Evolutionary conservation across 2,329 filamentous ascomycete genomes (phyloP).

Genomic region (Penicillium janthinellum): DNA sequence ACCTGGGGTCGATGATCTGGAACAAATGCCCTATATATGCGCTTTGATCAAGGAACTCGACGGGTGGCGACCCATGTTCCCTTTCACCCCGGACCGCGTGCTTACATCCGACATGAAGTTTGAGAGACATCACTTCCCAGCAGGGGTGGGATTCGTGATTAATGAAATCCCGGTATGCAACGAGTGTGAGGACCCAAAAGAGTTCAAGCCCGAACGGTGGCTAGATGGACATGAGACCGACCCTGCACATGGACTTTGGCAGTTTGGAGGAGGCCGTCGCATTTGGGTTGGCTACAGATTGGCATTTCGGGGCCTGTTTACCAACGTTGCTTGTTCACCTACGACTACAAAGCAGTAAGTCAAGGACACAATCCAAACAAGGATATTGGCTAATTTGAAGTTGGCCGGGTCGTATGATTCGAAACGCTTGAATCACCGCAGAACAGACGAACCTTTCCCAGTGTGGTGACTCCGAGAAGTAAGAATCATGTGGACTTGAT

Average conservation of each 20-base stretch:
- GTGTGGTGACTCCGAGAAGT: slow-evolving; percentile 17
- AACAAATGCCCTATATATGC: slow-evolving; percentile 28
- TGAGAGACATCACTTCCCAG: slow-evolving; percentile 33
- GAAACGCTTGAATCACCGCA: slow-evolving; percentile 24
- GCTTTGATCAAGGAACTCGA: slow-evolving; percentile 33
- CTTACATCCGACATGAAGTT: slow-evolving; percentile 31
- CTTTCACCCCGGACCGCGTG: slow-evolving; percentile 27
- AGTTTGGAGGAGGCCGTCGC: slow-evolving; percentile 41
- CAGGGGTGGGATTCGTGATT: slow-evolving; percentile 35
- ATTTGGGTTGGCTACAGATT: slow-evolving; percentile 40
- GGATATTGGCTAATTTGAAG: slow-evolving; percentile 5
- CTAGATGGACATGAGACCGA: slow-evolving; percentile 37
- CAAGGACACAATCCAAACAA: not conserved
- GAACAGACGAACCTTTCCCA: slow-evolving; percentile 31
- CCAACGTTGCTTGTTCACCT: slow-evolving; percentile 35
- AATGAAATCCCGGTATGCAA: slow-evolving; percentile 35
- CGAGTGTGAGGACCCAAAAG: slow-evolving; percentile 33
- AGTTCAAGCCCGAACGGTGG: slow-evolving; percentile 42
- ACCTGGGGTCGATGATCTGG: slow-evolving; percentile 26
- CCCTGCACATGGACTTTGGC: slow-evolving; percentile 33
- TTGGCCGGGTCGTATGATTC: slow-evolving; percentile 24
- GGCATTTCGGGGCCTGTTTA: slow-evolving; percentile 34
- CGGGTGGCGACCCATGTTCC: slow-evolving; percentile 34
- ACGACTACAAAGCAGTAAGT: slow-evolving; percentile 17
- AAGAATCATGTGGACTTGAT: not conserved